Evolutionary conservation across 1,139 yeast species (phyloP), one percentile per base, ranked within the genome.

Genomic region (Candida dubliniensis): DNA sequence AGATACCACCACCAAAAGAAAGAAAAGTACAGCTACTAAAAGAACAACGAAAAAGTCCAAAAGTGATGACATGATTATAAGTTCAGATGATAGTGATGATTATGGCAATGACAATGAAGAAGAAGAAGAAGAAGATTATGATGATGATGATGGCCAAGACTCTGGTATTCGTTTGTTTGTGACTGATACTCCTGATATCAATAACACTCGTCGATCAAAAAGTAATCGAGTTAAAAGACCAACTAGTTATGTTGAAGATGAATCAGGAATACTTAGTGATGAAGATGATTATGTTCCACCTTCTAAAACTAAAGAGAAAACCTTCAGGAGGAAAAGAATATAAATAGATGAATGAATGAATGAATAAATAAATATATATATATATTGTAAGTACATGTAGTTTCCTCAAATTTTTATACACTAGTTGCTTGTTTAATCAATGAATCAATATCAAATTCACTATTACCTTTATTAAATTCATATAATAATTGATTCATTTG

Each of bases 351-450:
- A 18, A 18, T 18, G 5, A 18, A 18, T 18, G 5, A 18, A 18
- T 18, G 5, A 18, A 18, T 18, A 18, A 18, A 18, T 18, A n/a
- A n/a, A 18, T 18, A 18, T 4, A 5, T 5, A 7, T 25, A 32
- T 42, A 37, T 40, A 41, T 38, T 27, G 7, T 31, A 18, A 30
- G 8, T 39, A 10, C 13, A 18, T 31, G 15, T 23, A 24, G 6
- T n/a, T 11, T 12, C 9, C 31, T 11, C 24, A 23, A 25, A 31
- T 23, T 27, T 23, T 31, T 42, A 42, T 9, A 38, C 38, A 11
- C 87, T 78, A 48, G 91, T 84, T 2, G 96, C 79, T 53, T 89
- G 87, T 14, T 74, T 71, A 27, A 91, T 79, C 54, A 91, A 76
- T 39, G 67, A 66, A 1, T 88, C 89, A 57, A 87, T 77, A 43